Evolutionary conservation across 2,329 filamentous ascomycete species (phyloP), one percentile per base, ranked within the genome.

Genomic region (Phialocephala subalpina): DNA sequence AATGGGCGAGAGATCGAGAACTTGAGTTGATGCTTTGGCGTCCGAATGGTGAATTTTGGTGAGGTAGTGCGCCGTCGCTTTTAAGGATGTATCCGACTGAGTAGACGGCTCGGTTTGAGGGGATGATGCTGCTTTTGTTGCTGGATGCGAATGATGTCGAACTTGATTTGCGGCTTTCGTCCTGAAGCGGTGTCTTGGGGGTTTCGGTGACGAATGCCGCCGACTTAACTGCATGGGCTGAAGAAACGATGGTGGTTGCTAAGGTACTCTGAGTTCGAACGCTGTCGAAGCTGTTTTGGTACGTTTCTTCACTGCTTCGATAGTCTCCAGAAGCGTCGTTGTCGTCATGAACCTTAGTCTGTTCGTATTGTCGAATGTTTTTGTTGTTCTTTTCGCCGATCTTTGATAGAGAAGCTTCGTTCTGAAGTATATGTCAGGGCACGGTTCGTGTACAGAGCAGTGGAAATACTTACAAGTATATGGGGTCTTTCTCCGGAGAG

Each of bases 31-130:
- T 56, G 18, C 22, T 62, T 55, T 38, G 27, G 14, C 49, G 49
- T n/a, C 53, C 61, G 16, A 58, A 62, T 11, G 53, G 53, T 29
- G 62, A 58, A 20, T 59, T 65, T 40, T 38, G 53, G 42, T 52
- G 62, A 45, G 33, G 33, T 20, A 63, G 47, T 20, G 38, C 56
- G 18, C 47, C 56, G 11, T 22, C 20, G 12, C n/a, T 53, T 35
- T 47, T 27, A 4, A 60, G 52, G 20, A 49, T 47, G 18, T 38
- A 60, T 9, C 27, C 45, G 36, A 36, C 25, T 33, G 18, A 29
- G 42, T 58, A 29, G 38, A 40, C 29, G 5, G 40, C 27, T 56
- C 47, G 55, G 22, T 27, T 33, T 6, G 14, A n/a, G 9, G 61
- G 14, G 25, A 49, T 18, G 16, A 58, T 40, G 14, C 38, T 29